Evolutionary conservation across 805 yeast genomes (phyloP).

Genomic region (Zygosaccharomyces bailii): DNA sequence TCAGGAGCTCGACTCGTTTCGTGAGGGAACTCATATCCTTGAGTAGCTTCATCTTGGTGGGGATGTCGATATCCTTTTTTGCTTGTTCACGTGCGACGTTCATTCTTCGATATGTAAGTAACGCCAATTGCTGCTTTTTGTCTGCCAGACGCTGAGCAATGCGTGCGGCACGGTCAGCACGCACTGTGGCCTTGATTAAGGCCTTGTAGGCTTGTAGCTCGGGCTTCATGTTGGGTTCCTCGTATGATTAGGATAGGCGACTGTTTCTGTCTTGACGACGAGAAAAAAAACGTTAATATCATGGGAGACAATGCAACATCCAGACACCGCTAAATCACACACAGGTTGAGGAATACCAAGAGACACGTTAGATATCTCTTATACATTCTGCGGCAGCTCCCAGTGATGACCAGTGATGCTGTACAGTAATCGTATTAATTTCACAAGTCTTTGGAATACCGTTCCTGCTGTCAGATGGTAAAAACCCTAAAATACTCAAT

Average conservation of each 20-base stretch:
- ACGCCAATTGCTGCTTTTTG: conserved; percentile 22
- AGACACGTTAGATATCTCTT: too few species aligned
- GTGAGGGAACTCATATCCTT: conserved; percentile 15
- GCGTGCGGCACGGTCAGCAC: conserved; percentile 21
- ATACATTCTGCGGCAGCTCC: too few species aligned
- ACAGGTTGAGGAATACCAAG: background rate
- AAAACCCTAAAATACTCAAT: too few species aligned
- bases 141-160: conserved; percentile 22
- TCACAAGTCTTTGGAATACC: too few species aligned
- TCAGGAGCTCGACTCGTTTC: conserved; percentile 17
- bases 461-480: too few species aligned
- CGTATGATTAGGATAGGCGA: too few species aligned
- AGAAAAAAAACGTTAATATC: background rate
- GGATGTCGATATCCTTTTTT: conserved; percentile 8
- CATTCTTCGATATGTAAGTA: conserved; percentile 26
- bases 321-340: background rate
- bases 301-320: background rate
- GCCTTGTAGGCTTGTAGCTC: conserved; percentile 19
- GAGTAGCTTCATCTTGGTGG: conserved; percentile 9
- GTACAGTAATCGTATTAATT: too few species aligned
- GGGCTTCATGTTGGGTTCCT: conserved; percentile 2
- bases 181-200: conserved; percentile 24
- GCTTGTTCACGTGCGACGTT: conserved; percentile 20
- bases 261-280: background rate
- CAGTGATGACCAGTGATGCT: too few species aligned